Evolutionary conservation across 805 yeast genomes (phyloP).

Genomic region (Candida dajiaensis): DNA sequence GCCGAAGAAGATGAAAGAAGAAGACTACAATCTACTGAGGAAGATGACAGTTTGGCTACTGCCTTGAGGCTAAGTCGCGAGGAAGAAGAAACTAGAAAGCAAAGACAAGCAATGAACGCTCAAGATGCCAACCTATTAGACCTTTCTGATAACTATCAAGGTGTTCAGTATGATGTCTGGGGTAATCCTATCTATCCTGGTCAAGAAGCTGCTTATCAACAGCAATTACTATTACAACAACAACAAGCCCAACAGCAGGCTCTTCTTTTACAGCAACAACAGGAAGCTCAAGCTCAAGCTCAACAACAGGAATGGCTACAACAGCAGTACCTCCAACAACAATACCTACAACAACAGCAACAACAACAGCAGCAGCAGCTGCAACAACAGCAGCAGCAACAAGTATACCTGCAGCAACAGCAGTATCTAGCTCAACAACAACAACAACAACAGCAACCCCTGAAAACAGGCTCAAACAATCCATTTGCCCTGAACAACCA

Average conservation of each 20-base stretch:
- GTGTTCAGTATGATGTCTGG: slow-evolving; percentile 23
- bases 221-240: slow-evolving; percentile 20
- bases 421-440: slow-evolving; percentile 31
- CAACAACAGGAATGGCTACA: slow-evolving; percentile 26
- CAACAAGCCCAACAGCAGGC: slow-evolving; percentile 32
- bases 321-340: slow-evolving; percentile 31
- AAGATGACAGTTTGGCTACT: slow-evolving; percentile 50
- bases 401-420: slow-evolving; percentile 33
- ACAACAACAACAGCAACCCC: slow-evolving; percentile 39
- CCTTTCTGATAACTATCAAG: slow-evolving; percentile 28
- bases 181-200: slow-evolving; percentile 23
- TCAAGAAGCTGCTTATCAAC: slow-evolving; percentile 10
- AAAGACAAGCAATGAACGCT: slow-evolving; percentile 23
- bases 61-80: slow-evolving; percentile 70
- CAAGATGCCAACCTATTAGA: slow-evolving; percentile 48
- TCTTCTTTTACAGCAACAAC: slow-evolving; percentile 31
- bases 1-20: slow-evolving; percentile 78
- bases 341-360: slow-evolving; percentile 29
- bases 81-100: slow-evolving; percentile 65
- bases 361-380: slow-evolving; percentile 27
- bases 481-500: slow-evolving; percentile 54
- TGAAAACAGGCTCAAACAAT: slow-evolving; percentile 69
- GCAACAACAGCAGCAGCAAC: slow-evolving; percentile 34
- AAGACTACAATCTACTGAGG: slow-evolving; percentile 36
- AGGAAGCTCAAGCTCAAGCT: slow-evolving; percentile 30